phyloP scores from a whole-genome alignment of 2,329 filamentous ascomycete genomes.

The Fusarium cicatricum region DNA sequence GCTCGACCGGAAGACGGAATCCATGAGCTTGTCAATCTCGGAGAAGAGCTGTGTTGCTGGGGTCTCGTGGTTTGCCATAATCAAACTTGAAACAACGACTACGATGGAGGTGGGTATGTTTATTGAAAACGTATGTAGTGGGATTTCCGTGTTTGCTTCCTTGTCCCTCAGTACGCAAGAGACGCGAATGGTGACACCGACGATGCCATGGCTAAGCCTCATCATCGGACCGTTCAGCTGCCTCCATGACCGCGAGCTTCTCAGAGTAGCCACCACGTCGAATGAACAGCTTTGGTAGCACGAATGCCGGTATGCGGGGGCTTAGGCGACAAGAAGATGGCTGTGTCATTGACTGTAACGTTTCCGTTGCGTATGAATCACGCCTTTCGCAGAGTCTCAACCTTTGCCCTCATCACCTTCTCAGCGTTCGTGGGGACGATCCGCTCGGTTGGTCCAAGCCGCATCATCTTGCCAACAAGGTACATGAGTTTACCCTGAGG shows the following conservation, averaged over 20 bases:
- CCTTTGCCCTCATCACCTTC: conserved; percentile 51
- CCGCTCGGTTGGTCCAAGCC: conserved; percentile 60
- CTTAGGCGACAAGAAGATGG: conserved; percentile 17
- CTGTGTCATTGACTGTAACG: conserved; percentile 23
- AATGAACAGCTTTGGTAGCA: conserved; percentile 24
- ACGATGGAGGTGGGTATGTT: conserved; percentile 13
- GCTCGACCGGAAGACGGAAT: conserved; percentile 15
- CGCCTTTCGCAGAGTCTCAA: conserved; percentile 34
- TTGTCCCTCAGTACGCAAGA: conserved; percentile 27
- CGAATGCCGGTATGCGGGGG: conserved; percentile 21
- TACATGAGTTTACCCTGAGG: conserved; percentile 69
- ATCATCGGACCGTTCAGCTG: conserved; percentile 28
- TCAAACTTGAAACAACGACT: conserved; percentile 8
- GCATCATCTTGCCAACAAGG: conserved; percentile 67
- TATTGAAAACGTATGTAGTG: conserved; percentile 19
- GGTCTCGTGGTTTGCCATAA: conserved; percentile 9
- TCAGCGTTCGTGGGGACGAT: conserved; percentile 64
- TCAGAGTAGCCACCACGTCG: conserved; percentile 14
- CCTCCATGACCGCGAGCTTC: conserved; percentile 18
- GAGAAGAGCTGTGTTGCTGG: conserved; percentile 6
- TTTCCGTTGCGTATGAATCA: conserved; percentile 19
- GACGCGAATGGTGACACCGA: conserved; percentile 26
- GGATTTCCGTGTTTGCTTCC: conserved; percentile 33
- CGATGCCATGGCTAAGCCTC: conserved; percentile 28
- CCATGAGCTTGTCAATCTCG: conserved; percentile 27